Evolutionary conservation across 2,329 filamentous ascomycete species (phyloP).

Genomic region (Epichloe coenophiala): DNA sequence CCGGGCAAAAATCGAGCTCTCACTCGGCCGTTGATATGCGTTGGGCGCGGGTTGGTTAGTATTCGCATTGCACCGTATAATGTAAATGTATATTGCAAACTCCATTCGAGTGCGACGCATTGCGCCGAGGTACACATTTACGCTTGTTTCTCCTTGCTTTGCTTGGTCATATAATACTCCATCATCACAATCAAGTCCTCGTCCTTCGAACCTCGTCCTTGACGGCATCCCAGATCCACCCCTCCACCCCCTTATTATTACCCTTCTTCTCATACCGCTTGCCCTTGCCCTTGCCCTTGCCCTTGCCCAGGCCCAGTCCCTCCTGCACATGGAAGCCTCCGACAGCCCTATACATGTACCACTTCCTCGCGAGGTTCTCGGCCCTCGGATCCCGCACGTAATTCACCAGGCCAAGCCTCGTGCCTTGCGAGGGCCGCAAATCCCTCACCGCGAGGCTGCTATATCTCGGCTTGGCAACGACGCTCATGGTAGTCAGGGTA

Average conservation of each 20-base stretch:
- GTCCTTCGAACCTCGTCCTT: constrained; percentile 19
- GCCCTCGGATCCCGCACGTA: constrained; percentile 22
- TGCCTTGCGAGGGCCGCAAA: constrained; percentile 14
- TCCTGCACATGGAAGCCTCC: constrained; percentile 25
- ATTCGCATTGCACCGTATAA: no score
- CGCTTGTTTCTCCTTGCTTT: no score
- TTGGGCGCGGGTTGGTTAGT: no score
- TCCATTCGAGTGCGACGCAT: no score
- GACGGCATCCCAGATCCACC: constrained; percentile 29
- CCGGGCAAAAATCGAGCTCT: no score
- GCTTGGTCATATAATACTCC: no score
- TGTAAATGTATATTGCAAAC: no score
- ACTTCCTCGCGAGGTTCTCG: constrained; percentile 22
- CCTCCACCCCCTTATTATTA: constrained; percentile 18
- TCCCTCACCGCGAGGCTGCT: constrained; percentile 28
- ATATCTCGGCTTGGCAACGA: constrained; percentile 40
- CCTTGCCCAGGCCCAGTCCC: constrained; percentile 5
- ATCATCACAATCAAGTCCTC: neutral
- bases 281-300: neutral
- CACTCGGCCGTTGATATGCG: no score
- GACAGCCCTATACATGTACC: constrained; percentile 28
- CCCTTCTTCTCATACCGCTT: constrained; percentile 7
- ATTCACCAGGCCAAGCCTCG: constrained; percentile 27
- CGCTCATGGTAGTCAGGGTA: constrained; percentile 41
- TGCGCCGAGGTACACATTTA: no score